phyloP scores from a whole-genome alignment of 1,284 basidiomycete genomes.

The Coniophora puteana region DNA sequence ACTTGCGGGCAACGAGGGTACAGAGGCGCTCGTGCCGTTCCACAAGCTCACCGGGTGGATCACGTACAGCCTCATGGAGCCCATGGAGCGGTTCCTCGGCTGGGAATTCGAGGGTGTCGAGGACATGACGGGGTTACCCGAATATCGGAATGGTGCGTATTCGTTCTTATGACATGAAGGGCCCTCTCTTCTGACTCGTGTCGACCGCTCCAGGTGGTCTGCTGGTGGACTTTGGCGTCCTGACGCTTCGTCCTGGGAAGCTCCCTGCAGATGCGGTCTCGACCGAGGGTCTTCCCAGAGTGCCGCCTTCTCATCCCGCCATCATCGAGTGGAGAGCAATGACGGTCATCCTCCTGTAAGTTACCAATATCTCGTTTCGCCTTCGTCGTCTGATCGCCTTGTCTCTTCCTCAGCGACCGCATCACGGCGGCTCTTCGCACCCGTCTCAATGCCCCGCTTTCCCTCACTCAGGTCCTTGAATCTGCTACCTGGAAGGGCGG shows the following conservation, averaged over 20 bases:
- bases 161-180: background rate
- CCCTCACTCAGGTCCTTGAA: slow-evolving; percentile 87
- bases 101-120: slow-evolving; percentile 79
- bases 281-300: slow-evolving; percentile 49
- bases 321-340: slow-evolving; percentile 95
- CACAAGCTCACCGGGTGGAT: slow-evolving; percentile 96
- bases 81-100: slow-evolving; percentile 69
- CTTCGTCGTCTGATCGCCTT: slow-evolving; percentile 6
- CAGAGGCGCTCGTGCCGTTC: slow-evolving; percentile 83
- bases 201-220: slow-evolving; percentile 75
- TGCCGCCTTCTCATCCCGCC: slow-evolving; percentile 78
- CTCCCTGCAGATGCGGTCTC: slow-evolving; percentile 44
- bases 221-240: slow-evolving; percentile 79
- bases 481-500: slow-evolving; percentile 96
- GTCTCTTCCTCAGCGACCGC: slow-evolving; percentile 57
- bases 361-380: no score
- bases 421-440: slow-evolving; percentile 71
- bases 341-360: slow-evolving; percentile 88
- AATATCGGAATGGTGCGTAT: slow-evolving; percentile 81
- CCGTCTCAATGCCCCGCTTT: slow-evolving; percentile 46
- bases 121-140: slow-evolving; percentile 80
- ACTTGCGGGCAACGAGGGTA: slow-evolving; percentile 35
- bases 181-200: background rate
- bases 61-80: slow-evolving; percentile 84
- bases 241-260: slow-evolving; percentile 48